Base-by-base conservation (phyloP, 192 early-diverging fungal species). In the Podila horticola region DNA sequence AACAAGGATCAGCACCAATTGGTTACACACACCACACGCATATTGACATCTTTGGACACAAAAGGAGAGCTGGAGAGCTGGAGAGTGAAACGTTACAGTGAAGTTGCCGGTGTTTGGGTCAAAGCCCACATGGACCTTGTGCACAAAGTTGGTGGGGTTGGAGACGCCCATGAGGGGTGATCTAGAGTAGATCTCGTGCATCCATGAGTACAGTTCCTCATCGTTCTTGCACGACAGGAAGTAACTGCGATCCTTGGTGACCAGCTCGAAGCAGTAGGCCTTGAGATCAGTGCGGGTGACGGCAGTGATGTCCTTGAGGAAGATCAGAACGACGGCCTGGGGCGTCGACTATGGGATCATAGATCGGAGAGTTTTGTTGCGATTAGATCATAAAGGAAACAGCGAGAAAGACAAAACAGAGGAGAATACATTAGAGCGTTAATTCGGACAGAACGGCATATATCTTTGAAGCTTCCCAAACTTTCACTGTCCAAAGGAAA, bases 151-250 rank as follows among this genome's bases (percentile, higher is more conserved):
- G 34, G 94, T 95, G 3, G 94, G 94, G 69, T 88, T 91, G 9
- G 93, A 94, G 52, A 93, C 92, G 22, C 94, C 93, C 64, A 75
- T 83, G 69, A 95, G 85, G 26, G 94, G 91, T 12, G 94, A 94
- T 34, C 93, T 87, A 88, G 94, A 93, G 85, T 98, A 98, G 82
- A 99, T 95, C 75, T 96, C 94, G 74, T 99, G 97, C 90, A 98
- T 95, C 98, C 98, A 99, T 57, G 92, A 92, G 82, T 99, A 99
- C 33, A 99, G 87, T 79, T 99, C 97, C 77, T 97, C 95, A 82
- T 99, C 98, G 74, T 90, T 96, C 77, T 93, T 95, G 82, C 95
- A 97, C 12, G 95, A 91, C 33, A 99, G 85, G 79, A 91, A 97
- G 82, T 96, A 98, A 50, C 92, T 94, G 86, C 96, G 94, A 49